Evolutionary conservation across 169 alveolate genomes (phyloP), one percentile per base, ranked within the genome.

Genomic region (Perkinsus olseni): DNA sequence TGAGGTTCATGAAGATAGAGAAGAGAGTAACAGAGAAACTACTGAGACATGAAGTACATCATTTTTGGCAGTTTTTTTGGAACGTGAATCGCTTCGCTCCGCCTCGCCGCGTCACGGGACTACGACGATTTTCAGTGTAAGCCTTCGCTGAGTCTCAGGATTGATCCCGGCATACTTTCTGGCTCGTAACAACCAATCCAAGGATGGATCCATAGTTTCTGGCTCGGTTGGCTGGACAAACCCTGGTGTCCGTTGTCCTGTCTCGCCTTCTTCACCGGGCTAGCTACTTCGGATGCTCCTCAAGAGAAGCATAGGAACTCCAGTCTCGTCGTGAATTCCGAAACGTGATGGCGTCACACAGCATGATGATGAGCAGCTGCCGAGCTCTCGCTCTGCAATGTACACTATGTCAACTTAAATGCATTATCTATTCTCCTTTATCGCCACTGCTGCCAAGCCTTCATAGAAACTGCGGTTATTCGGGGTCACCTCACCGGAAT

Each of bases 371-470:
- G n/a, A n/a, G n/a, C n/a, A 40, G 50, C 50, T 40, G 50, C 82
- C 82, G 82, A 62, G 82, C 82, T 62, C 82, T 62, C 82, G 82
- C 82, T 62, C 82, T 24, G 82, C 82, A 62, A 62, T 62, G 82
- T 62, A 62, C 13, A 62, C 34, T 62, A 8, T 62, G 8, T 40
- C 28, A 62, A 62, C 34, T 62, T 24, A 62, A 62, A 62, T 3
- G 82, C 34, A 28, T 21, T 28, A 62, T 62, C 17, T 62, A 0
- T 62, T 62, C 82, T 62, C 82, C 34, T 62, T 62, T 24, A 24
- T 62, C 1, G 82, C 82, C 1, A 24, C 82, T 28, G 82, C 82
- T 3, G 82, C 82, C 28, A 62, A 13, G 28, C 82, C 82, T 62
- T 62, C 82, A 62, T 62, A 62, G 17, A 62, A 62, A 24, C 82